A percentile compares a stretch with the other conserved stretches of the same genome.
phyloP scores from a whole-genome alignment of 1,284 basidiomycete species.

The Papiliotrema nemorosa region DNA sequence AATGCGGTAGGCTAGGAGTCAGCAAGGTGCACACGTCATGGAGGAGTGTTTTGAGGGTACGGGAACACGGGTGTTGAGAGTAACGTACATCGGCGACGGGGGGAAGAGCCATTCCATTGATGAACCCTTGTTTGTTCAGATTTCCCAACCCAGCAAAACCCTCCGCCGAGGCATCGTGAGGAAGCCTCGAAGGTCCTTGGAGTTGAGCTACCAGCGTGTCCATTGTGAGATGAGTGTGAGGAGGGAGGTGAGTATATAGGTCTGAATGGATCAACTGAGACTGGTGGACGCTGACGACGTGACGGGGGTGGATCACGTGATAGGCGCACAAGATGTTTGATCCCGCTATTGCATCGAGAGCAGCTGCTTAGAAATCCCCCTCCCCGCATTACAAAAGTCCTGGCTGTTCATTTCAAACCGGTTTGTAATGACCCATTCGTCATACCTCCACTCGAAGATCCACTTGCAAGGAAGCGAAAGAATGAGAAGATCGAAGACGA shows the following conservation, averaged over 20 bases:
- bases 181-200: conserved; percentile 54
- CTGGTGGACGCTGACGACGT: background rate
- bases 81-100: conserved; percentile 45
- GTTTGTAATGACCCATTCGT: background rate
- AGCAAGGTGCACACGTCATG: background rate
- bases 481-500: too few relatives aligned
- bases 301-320: background rate
- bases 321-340: too few relatives aligned
- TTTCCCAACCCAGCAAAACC: conserved; percentile 64
- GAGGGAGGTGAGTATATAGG: background rate
- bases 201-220: conserved; percentile 67
- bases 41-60: too few relatives aligned
- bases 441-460: background rate
- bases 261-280: background rate
- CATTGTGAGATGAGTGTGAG: conserved; percentile 55
- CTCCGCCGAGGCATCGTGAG: conserved; percentile 60
- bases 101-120: conserved; percentile 44
- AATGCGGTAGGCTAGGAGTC: conserved; percentile 75
- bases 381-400: background rate
- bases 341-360: background rate
- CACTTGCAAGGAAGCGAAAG: too few relatives aligned
- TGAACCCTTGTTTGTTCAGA: conserved; percentile 35
- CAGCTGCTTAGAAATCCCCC: background rate
- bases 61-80: background rate
- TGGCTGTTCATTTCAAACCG: background rate